Conservation (phyloP, 768 basidiomycete species). For the Stropharia rugosoannulata region DNA sequence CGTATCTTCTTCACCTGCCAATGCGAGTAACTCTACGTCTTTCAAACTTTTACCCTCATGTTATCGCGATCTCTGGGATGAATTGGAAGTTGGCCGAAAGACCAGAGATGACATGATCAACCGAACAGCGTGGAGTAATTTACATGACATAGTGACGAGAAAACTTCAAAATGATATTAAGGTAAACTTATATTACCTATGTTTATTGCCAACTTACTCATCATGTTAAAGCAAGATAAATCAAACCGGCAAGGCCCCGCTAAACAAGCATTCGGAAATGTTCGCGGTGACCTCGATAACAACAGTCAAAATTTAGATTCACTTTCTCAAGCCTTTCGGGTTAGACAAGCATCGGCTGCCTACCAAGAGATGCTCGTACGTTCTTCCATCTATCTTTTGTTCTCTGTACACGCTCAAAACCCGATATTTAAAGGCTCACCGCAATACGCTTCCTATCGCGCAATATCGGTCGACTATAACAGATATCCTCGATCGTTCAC, state of each 20-base stretch:
- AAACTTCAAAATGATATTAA: slow-evolving; percentile 47
- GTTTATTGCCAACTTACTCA: slow-evolving; percentile 1
- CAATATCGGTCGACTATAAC: slow-evolving; percentile 75
- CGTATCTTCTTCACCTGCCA: slow-evolving; percentile 44
- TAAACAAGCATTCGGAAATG: slow-evolving; percentile 1
- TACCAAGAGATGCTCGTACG: slow-evolving; percentile 92
- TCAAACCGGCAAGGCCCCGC: background rate
- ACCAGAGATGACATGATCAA: slow-evolving; percentile 61
- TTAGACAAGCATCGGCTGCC: slow-evolving; percentile 56
- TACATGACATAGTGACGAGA: slow-evolving; percentile 62
- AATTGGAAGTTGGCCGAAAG: slow-evolving; percentile 70
- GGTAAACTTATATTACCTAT: slow-evolving; percentile 28
- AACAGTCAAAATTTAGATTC: slow-evolving; percentile 41
- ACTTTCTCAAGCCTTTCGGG: slow-evolving; percentile 51
- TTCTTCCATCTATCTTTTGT: slow-evolving; percentile 10
- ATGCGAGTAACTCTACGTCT: slow-evolving; percentile 55
- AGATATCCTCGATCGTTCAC: slow-evolving; percentile 64
- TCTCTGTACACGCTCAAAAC: background rate
- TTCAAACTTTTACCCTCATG: slow-evolving; percentile 78
- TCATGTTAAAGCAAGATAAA: background rate
- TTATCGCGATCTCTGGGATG: slow-evolving; percentile 91
- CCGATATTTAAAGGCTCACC: slow-evolving; percentile 52
- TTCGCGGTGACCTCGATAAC: slow-evolving; percentile 4
- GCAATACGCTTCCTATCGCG: slow-evolving; percentile 85
- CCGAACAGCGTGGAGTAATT: slow-evolving; percentile 65